Conservation (phyloP, 805 yeast genomes). For the Jamesozyma hellenica region DNA sequence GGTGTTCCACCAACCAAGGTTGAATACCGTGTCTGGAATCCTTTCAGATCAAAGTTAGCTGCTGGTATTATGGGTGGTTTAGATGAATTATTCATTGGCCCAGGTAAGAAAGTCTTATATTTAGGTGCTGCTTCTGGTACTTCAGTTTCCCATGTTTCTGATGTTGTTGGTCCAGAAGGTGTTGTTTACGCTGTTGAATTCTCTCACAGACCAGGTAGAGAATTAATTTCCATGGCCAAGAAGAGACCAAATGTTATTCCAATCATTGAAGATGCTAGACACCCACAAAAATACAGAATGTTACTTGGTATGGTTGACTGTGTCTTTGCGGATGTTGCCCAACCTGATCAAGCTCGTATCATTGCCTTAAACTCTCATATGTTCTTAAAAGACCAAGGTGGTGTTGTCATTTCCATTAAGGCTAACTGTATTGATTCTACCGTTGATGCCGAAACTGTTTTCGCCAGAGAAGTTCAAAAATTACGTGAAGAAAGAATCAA, state of each 20-base stretch:
- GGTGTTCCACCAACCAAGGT: conserved; percentile 84
- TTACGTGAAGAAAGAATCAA: conserved; percentile 97
- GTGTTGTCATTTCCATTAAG: conserved; percentile 96
- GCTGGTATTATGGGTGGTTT: conserved; percentile 99
- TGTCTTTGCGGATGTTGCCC: conserved; percentile 99
- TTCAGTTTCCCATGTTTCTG: conserved; percentile 96
- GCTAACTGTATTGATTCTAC: conserved; percentile 99
- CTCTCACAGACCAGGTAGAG: conserved; percentile 99
- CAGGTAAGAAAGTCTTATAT: conserved; percentile 95
- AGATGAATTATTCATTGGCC: conserved; percentile 93
- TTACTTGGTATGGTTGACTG: conserved; percentile 96
- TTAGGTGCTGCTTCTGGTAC: conserved; percentile 99
- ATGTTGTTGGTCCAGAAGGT: conserved; percentile 98
- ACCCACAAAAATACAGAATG: conserved; percentile 99
- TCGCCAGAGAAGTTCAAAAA: conserved; percentile 97
- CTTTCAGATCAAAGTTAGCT: conserved; percentile 98
- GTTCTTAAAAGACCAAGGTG: conserved; percentile 97
- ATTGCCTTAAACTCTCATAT: conserved; percentile 96
- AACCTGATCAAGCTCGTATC: conserved; percentile 99
- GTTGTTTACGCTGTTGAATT: conserved; percentile 97
- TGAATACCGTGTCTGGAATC: conserved; percentile 99
- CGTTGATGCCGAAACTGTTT: conserved; percentile 97
- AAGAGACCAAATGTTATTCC: conserved; percentile 99
- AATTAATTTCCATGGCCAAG: conserved; percentile 97
- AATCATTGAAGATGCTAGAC: conserved; percentile 98